Evolutionary conservation across 805 yeast species (phyloP), one percentile per base, ranked within the genome.

Genomic region (Naumovozyma baii): DNA sequence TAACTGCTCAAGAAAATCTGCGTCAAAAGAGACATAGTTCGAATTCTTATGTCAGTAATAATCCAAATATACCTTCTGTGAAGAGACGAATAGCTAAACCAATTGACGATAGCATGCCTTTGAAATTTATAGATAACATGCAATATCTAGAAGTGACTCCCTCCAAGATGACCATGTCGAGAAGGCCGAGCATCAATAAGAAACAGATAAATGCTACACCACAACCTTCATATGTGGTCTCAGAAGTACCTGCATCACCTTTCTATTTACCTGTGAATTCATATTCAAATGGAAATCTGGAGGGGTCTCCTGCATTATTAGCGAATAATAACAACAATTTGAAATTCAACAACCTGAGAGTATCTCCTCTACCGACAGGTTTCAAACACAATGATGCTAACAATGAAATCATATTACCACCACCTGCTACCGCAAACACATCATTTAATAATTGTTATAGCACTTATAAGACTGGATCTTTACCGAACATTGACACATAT

Each of bases 21-120:
- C 51, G 55, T 14, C 54, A 44, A 36, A 55, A 55, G 41, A 49
- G 60, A 38, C 57, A 51, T 18, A 42, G 45, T 30, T 54, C 57
- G 1, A 43, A 44, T 29, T 45, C 59, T 12, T 45, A 45, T 39
- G 5, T n/a, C n/a, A 45, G 43, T 31, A 44, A 41, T 36, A 37
- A 34, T n/a, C n/a, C n/a, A 25, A 45, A 47, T 31, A 31, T 44
- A 8, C 39, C 39, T 5, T 31, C 38, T 34, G 36, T 36, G 5
- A 56, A 54, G 38, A 53, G 54, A 44, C 56, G 59, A 41, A 38
- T 49, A 39, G 47, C 49, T 14, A 22, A 22, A 22, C 26, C 26
- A n/a, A n/a, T n/a, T n/a, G n/a, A n/a, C 10, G 26, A 22, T 7
- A 10, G 10, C 7, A 10, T 22, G 10, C 10, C 26, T 22, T 22